Base-by-base conservation (phyloP, 139 green algal species). In the Dunaliella primolecta region DNA sequence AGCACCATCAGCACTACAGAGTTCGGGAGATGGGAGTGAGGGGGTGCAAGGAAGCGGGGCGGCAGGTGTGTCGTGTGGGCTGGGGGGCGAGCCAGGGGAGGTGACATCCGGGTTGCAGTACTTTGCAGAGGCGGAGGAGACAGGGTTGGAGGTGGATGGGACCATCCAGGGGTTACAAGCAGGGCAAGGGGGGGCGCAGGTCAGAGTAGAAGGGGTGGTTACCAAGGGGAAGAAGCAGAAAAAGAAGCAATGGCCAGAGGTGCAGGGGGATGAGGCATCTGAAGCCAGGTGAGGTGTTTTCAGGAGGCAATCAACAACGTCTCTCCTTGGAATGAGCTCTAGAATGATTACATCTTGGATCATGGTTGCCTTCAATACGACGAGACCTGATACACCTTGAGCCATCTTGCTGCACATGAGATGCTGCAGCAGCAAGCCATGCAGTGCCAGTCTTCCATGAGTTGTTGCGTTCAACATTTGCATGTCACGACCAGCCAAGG, bases 261-360 rank as follows among this genome's bases (percentile, higher is more conserved):
- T 31, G 71, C 27, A 77, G 21, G 71, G 71, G 71, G 89, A 64
- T 64, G 46, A 64, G 46, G 46, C 46, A 64, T 64, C 46, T 64
- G 46, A 64, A 15, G 46, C 46, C 46, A 64, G 46, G 46, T 64
- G 46, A 25, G 46, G 46, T n/a, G n/a, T n/a, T n/a, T n/a, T n/a
- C n/a, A n/a, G n/a, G n/a, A n/a, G n/a, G n/a, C n/a, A n/a, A n/a
- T n/a, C n/a, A n/a, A n/a, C n/a, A n/a, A n/a, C n/a, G n/a, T n/a
- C n/a, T n/a, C n/a, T n/a, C n/a, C n/a, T n/a, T n/a, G n/a, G n/a
- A n/a, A n/a, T n/a, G n/a, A n/a, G n/a, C n/a, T n/a, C n/a, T n/a
- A n/a, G 46, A 64, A 15, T 15, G 7, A 64, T 15, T 15, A 64
- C 46, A 64, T 15, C 15, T 7, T 64, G 46, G 7, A 15, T 64